Conservation (phyloP, 176 grass and related monocot genomes). For the Hyparrhenia diplandra region DNA sequence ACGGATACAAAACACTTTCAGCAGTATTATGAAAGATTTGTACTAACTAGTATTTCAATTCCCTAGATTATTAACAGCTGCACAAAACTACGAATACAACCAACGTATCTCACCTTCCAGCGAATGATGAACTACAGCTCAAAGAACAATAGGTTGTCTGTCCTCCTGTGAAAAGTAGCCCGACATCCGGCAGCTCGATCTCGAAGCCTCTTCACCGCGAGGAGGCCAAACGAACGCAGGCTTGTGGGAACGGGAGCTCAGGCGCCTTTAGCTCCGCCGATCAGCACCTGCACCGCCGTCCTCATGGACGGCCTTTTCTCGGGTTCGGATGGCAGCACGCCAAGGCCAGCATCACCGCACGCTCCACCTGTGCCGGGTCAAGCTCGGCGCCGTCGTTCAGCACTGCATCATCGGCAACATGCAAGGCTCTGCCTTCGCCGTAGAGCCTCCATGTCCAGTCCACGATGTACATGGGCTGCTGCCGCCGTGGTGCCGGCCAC, state of each 20-base stretch:
- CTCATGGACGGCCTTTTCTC: conserved; percentile 44
- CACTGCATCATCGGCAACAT: neutral
- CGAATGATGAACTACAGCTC: neutral
- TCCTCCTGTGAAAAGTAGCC: neutral
- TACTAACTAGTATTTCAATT: too few relatives aligned
- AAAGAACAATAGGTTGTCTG: neutral
- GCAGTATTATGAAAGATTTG: too few relatives aligned
- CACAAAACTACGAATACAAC: too few relatives aligned
- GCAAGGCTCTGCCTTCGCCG: conserved; percentile 6
- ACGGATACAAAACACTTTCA: too few relatives aligned
- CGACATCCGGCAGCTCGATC: neutral
- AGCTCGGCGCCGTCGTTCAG: neutral
- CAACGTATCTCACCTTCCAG: neutral
- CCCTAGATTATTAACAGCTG: too few relatives aligned
- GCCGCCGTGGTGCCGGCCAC: neutral
- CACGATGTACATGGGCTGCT: neutral
- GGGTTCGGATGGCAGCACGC: conserved; percentile 52
- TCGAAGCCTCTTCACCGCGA: neutral
- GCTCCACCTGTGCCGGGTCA: conserved; percentile 5
- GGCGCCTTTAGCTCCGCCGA: conserved; percentile 23
- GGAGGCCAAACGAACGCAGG: conserved; percentile 9
- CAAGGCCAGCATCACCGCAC: conserved; percentile 46
- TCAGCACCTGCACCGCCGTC: conserved; percentile 43
- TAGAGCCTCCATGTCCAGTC: conserved; percentile 19
- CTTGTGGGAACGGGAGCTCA: conserved; percentile 5